Evolutionary conservation across 495 filamentous ascomycete species (phyloP).

Genomic region (Podospora pseudopauciseta): DNA sequence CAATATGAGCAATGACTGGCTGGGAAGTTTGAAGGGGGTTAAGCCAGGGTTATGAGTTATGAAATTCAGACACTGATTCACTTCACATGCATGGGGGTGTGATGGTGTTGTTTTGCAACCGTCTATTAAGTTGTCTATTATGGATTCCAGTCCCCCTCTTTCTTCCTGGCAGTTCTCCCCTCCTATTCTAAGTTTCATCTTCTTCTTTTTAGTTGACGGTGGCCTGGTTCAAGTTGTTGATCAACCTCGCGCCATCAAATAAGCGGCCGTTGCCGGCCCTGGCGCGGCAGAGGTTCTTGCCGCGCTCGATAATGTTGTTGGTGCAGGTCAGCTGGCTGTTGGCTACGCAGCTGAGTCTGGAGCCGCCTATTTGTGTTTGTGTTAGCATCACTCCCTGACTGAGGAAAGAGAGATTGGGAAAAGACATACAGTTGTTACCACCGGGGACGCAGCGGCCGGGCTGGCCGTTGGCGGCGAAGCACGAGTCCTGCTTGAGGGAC

Average conservation of each 20-base stretch:
- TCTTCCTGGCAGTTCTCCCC: not conserved
- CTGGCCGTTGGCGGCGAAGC: conserved; percentile 27
- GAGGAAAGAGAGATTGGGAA: not conserved
- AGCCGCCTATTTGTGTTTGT: conserved; percentile 17
- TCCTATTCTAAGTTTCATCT: not conserved
- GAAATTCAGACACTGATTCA: no score
- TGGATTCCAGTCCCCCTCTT: not conserved
- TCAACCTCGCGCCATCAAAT: conserved; percentile 25
- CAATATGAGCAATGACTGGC: no score
- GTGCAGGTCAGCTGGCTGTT: conserved; percentile 24
- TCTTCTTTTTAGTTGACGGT: conserved; percentile 17
- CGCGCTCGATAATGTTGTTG: conserved; percentile 29
- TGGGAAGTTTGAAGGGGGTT: no score
- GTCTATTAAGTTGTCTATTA: no score
- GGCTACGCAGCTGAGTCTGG: conserved; percentile 26
- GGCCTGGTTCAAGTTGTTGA: conserved; percentile 21
- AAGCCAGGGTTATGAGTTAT: no score
- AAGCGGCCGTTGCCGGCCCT: conserved; percentile 21
- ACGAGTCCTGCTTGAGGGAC: conserved; percentile 34
- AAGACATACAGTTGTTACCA: conserved; percentile 26
- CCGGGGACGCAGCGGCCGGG: conserved; percentile 29
- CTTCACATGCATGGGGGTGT: not conserved
- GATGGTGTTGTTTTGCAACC: no score
- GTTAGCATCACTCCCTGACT: not conserved
- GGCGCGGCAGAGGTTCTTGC: conserved; percentile 27